Evolutionary conservation across 2,329 filamentous ascomycete genomes (phyloP), one percentile per base, ranked within the genome.

Genomic region (Diaporthe capsici): DNA sequence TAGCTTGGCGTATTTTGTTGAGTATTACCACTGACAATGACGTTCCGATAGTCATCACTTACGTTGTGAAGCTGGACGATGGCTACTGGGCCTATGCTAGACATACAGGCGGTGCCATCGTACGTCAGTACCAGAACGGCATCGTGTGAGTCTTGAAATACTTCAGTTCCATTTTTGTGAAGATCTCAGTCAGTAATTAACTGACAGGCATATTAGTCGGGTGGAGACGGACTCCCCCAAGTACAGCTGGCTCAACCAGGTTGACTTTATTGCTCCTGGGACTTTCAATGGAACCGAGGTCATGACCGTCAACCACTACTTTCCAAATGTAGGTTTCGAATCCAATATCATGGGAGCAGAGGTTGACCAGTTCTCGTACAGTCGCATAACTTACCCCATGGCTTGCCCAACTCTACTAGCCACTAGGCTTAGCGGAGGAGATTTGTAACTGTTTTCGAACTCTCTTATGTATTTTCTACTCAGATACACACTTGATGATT

Each of bases 1-100:
- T 60, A 22, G 4, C 20, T 1, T 12, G 3, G 37, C 37, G 4
- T 12, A n/a, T n/a, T n/a, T n/a, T n/a, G n/a, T n/a, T 12, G 20
- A 12, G 0, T 8, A 1, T 17, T 0, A 2, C 10, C 0, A n/a
- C 55, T 60, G 2, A 15, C 9, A 60, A 58, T 4, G 1, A n/a
- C 28, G 9, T 39, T 37, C 3, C 10, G 37, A 25, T 37, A 60
- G 55, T 60, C 0, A 60, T 60, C 34, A 37, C 31, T 17, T 60
- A 60, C 20, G 55, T 60, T 60, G 55, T 60, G 0, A n/a, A 39
- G 3, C 7, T 60, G 55, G 55, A 60, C 17, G 55, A 60, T 39
- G 55, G 55, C 13, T 9, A 60, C 25, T 60, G 55, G 55, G 55
- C 55, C 2, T 60, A 60, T 20, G 31, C 10, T 5, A 60, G 31